Percentiles rank a stretch among this genome's conserved stretches.
Conservation (phyloP, 1,284 basidiomycete species). For the Prillingera fragicola region DNA sequence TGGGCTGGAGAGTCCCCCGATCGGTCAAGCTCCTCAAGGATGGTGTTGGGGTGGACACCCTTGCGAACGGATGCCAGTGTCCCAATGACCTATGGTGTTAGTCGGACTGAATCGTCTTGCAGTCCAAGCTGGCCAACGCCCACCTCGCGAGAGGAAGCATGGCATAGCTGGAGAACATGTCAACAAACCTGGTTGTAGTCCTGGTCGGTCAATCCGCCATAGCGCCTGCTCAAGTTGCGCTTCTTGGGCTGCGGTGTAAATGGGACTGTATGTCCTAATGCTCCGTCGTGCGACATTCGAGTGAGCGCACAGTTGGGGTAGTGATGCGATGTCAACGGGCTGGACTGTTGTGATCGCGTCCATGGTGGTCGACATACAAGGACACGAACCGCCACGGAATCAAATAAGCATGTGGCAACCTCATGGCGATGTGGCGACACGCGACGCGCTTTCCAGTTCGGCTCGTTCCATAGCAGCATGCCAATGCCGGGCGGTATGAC, state of each 20-base stretch:
- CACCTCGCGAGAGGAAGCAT: neutral
- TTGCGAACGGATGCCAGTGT: conserved; percentile 40
- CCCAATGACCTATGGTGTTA: conserved; percentile 25
- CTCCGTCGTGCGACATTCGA: no score
- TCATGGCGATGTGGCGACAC: no score
- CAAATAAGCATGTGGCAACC: no score
- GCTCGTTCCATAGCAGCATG: no score
- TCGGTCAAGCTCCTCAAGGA: conserved; percentile 43
- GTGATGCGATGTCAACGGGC: no score
- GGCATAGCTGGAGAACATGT: neutral
- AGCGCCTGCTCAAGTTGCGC: conserved; percentile 21
- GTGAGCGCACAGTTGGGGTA: no score
- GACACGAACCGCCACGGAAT: no score
- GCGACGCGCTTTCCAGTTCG: no score
- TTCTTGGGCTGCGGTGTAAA: conserved; percentile 40
- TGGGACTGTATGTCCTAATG: no score
- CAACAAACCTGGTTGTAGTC: conserved; percentile 34
- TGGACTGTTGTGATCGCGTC: no score
- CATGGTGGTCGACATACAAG: no score
- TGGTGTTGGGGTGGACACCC: conserved; percentile 35
- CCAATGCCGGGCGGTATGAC: no score
- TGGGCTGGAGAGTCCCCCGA: conserved; percentile 27
- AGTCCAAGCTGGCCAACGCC: neutral
- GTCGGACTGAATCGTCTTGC: neutral
- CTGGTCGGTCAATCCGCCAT: conserved; percentile 24